Evolutionary conservation across 495 filamentous ascomycete genomes (phyloP), one percentile per base, ranked within the genome.

Genomic region (Margaritispora aquatica): DNA sequence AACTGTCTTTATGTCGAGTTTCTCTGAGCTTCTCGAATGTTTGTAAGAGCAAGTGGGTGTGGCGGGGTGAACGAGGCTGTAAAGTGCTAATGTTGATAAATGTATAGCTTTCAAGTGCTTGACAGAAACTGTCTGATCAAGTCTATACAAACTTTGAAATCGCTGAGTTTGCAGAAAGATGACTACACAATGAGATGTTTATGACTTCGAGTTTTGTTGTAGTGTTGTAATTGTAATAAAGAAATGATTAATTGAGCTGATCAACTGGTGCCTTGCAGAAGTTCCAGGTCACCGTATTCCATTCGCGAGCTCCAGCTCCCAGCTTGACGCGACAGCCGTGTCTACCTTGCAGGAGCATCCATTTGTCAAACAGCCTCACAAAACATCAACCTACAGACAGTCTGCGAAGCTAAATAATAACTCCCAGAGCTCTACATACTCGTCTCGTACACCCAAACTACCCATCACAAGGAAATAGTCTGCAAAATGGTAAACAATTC

Each of bases 281-380:
- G n/a, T n/a, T n/a, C n/a, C n/a, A 59, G 55, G 27, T 48, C 26
- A 34, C 20, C n/a, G 49, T 55, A 54, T 56, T 54, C 60, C 38
- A 44, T 17, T 3, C 7, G 38, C 53, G 48, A 58, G 58, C 61
- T 63, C 29, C 51, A 22, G 41, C 36, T 21, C n/a, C 29, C 29
- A 65, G 63, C 59, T 62, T 51, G 54, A 67, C 65, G 62, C 65
- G 62, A 51, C 59, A 65, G 65, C 62, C 62, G 62, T 65, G 59
- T 65, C 65, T 63, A 61, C 65, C 62, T 67, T 58, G 55, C 26
- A 29, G 36, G 29, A 46, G 44, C 57, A 31, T 61, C 56, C 27
- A 50, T 24, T 15, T 24, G 10, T 52, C 55, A 53, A 59, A 51
- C 52, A 53, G 52, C 58, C 58, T 54, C 54, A 52, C 21, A 11